Evolutionary conservation across 495 filamentous ascomycete species (phyloP), one percentile per base, ranked within the genome.

Genomic region (Bryoglossum gracile): DNA sequence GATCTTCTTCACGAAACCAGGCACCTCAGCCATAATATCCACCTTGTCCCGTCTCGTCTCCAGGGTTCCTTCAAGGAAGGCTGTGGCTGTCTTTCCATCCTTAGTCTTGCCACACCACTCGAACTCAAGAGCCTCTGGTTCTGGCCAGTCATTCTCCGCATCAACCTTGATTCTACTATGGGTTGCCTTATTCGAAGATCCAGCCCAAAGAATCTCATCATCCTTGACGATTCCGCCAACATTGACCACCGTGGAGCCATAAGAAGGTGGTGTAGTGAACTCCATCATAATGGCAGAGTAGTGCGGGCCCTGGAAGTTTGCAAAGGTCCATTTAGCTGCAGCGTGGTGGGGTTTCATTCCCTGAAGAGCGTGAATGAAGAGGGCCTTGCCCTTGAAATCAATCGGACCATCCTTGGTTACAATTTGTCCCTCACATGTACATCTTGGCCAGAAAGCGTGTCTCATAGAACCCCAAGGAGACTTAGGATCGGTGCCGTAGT

Each of bases 331-430:
- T 52, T 78, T 83, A 14, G 89, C 82, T 48, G 90, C 92, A 33
- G 89, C 89, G 67, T 97, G 94, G 63, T 98, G 92, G 11, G 92
- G 92, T 73, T 97, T 98, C 94, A 97, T 97, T 55, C 89, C 92
- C 65, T 98, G 92, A 32, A 97, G 71, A 25, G 87, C 89, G 64
- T 88, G 82, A 54, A 80, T 71, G 65, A 89, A 86, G 53, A 94
- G 67, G 19, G 79, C 89, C 51, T 70, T 77, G 34, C 92, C 92
- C 46, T 77, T 82, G 63, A 94, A 80, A 60, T 96, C 81, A 30
- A 94, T 70, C n/a, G 82, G 82, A 43, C 88, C 83, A 33, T 83
- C 80, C 64, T 88, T 82, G 37, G 88, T 95, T 54, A 86, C 78
- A 58, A 97, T 86, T 42, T 68, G 86, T 14, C 92, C 92, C 69